These are phyloP conservation scores for Scedosporium dehoogii DNA, from an alignment of 2,329 filamentous ascomycete species.

Conservation along the genomic window DNA sequence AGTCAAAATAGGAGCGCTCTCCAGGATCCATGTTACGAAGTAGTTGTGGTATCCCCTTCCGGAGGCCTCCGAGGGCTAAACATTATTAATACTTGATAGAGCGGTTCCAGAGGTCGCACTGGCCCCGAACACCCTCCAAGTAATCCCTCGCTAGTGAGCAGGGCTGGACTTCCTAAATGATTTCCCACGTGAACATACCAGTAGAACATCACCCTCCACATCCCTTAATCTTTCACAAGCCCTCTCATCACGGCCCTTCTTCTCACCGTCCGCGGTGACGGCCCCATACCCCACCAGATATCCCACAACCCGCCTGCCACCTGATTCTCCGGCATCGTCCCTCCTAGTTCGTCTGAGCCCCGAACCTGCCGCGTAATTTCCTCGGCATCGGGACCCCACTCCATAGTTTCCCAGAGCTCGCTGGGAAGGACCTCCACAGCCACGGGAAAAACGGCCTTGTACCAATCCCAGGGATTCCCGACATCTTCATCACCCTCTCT, in stretches of 20 bases:
- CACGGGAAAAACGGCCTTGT: constrained; percentile 13
- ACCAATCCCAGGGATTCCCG: constrained; percentile 9
- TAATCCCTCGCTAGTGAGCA: too few species aligned
- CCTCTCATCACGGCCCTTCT: constrained; percentile 10
- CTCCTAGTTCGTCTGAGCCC: constrained; percentile 9
- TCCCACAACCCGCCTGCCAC: background rate
- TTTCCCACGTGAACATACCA: too few species aligned
- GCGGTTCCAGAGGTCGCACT: too few species aligned
- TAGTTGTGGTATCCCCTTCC: too few species aligned
- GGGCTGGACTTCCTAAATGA: too few species aligned
- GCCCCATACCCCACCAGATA: constrained; percentile 7
- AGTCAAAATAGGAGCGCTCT: too few species aligned
- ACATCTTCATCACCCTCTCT: constrained; percentile 8
- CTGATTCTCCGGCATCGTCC: constrained; percentile 2
- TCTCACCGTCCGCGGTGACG: constrained; percentile 1
- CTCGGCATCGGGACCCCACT: background rate
- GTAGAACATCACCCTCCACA: too few species aligned
- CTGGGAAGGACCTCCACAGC: constrained; percentile 12
- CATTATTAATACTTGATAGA: too few species aligned
- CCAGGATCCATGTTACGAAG: too few species aligned
- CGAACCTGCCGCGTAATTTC: constrained; percentile 9
- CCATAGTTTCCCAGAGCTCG: constrained; percentile 10
- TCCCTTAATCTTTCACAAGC: background rate
- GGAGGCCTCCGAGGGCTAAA: too few species aligned
- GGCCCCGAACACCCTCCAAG: too few species aligned